phyloP scores from a whole-genome alignment of 2,329 filamentous ascomycete genomes.

The Tolypocladium guangdongense region DNA sequence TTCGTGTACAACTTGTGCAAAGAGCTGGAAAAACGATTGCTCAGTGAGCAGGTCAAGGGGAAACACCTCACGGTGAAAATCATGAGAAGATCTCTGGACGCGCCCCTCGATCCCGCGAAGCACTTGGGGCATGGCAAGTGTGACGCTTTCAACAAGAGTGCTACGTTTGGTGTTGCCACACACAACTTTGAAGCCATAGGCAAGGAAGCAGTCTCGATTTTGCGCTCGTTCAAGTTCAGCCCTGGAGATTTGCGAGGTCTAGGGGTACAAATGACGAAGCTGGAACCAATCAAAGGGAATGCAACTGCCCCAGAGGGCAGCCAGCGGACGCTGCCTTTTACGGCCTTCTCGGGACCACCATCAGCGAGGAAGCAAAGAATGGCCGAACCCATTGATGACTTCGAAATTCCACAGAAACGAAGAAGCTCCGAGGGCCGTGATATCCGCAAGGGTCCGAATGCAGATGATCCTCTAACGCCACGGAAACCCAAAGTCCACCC shows the following conservation, averaged over 20 bases:
- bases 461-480: constrained; percentile 42
- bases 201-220: constrained; percentile 74
- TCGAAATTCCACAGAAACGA: constrained; percentile 22
- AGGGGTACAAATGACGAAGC: constrained; percentile 85
- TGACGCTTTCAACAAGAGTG: constrained; percentile 85
- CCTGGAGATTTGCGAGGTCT: constrained; percentile 89
- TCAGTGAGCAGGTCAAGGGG: constrained; percentile 78
- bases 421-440: constrained; percentile 17
- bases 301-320: constrained; percentile 55
- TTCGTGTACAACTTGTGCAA: constrained; percentile 78
- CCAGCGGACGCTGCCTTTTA: constrained; percentile 70
- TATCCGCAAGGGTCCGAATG: constrained; percentile 38
- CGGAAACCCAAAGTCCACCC: constrained; percentile 42
- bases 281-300: constrained; percentile 63
- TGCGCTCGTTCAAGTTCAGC: constrained; percentile 72
- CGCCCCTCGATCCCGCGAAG: constrained; percentile 83
- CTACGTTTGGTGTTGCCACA: constrained; percentile 73
- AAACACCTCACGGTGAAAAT: constrained; percentile 88
- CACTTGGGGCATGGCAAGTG: constrained; percentile 93
- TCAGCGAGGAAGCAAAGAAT: constrained; percentile 27
- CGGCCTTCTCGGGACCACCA: constrained; percentile 31
- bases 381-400: constrained; percentile 42
- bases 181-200: constrained; percentile 60
- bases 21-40: constrained; percentile 69
- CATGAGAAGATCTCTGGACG: constrained; percentile 77